Percentiles rank a stretch among this genome's conserved stretches.
phyloP scores from a whole-genome alignment of 2,329 filamentous ascomycete species.

The Colletotrichum sp. region DNA sequence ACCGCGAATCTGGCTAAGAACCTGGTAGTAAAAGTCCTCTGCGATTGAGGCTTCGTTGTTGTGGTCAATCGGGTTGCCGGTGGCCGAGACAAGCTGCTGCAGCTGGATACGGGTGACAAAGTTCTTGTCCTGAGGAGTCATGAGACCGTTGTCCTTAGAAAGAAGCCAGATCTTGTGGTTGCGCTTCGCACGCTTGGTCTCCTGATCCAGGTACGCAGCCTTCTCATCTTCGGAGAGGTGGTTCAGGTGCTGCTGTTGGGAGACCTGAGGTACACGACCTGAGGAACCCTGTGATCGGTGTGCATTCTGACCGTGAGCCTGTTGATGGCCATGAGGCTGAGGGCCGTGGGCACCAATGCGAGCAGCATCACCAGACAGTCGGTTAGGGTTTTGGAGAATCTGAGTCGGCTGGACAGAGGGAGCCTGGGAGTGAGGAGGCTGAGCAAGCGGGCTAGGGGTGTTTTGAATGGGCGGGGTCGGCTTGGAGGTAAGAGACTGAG shows the following conservation, averaged over 20 bases:
- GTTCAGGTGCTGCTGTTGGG: slow-evolving; percentile 67
- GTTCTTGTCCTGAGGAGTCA: slow-evolving; percentile 99
- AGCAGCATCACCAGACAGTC: slow-evolving; percentile 56
- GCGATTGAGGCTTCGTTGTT: slow-evolving; percentile 80
- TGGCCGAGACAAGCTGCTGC: slow-evolving; percentile 92
- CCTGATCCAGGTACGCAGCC: slow-evolving; percentile 82
- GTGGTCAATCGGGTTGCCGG: slow-evolving; percentile 82
- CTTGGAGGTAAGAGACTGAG: slow-evolving; percentile 47
- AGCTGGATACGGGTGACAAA: slow-evolving; percentile 98
- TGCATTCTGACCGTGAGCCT: slow-evolving; percentile 35
- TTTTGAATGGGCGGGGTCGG: slow-evolving; percentile 39
- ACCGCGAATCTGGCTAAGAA: slow-evolving; percentile 92
- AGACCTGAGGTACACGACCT: slow-evolving; percentile 58
- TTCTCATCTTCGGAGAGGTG: slow-evolving; percentile 85
- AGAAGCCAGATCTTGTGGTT: slow-evolving; percentile 98
- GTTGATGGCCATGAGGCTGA: slow-evolving; percentile 28
- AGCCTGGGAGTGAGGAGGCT: slow-evolving; percentile 38
- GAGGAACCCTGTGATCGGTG: slow-evolving; percentile 61
- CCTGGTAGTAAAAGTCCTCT: slow-evolving; percentile 99
- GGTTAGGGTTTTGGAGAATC: slow-evolving; percentile 80
- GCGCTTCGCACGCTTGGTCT: slow-evolving; percentile 92
- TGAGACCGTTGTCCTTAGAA: slow-evolving; percentile 93
- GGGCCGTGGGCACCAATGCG: slow-evolving; percentile 31
- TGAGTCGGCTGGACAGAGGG: slow-evolving; percentile 68
- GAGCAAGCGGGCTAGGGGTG: slow-evolving; percentile 35